Conservation (phyloP, 2,329 filamentous ascomycete genomes). For the Apiospora sp. region DNA sequence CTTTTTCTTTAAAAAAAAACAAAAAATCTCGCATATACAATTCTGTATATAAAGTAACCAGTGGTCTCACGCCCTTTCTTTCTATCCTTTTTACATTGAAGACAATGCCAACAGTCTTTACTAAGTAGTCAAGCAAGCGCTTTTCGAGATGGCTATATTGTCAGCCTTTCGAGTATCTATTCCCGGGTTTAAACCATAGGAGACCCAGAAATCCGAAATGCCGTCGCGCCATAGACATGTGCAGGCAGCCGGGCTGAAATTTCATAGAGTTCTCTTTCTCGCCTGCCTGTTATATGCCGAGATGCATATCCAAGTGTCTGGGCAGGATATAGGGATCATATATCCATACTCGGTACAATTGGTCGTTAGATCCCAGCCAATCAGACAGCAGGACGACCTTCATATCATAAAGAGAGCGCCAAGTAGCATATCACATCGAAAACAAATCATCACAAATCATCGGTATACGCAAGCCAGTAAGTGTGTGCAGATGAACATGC, state of each 20-base stretch:
- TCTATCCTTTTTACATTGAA: background rate
- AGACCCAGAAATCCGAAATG: too few relatives aligned
- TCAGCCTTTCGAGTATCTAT: background rate
- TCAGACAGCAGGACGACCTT: too few relatives aligned
- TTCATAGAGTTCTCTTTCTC: background rate
- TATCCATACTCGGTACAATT: background rate
- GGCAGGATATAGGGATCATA: background rate
- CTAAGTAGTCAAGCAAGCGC: background rate
- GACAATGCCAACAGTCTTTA: background rate
- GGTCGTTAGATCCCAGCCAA: background rate
- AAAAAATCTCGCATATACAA: too few relatives aligned
- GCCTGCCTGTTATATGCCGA: background rate
- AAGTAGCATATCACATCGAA: background rate
- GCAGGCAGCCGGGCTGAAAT: too few relatives aligned
- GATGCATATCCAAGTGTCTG: background rate
- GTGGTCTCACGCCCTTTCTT: background rate
- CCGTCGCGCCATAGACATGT: too few relatives aligned
- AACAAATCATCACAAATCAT: background rate
- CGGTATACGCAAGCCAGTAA: background rate
- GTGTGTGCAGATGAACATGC: constrained; percentile 38
- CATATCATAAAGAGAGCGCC: too few relatives aligned
- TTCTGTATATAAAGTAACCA: background rate
- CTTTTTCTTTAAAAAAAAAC: too few relatives aligned
- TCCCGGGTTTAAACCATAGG: too few relatives aligned
- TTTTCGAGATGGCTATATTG: background rate